Evolutionary conservation across 2,329 filamentous ascomycete species (phyloP).

Genomic region (Fusarium buxicola): DNA sequence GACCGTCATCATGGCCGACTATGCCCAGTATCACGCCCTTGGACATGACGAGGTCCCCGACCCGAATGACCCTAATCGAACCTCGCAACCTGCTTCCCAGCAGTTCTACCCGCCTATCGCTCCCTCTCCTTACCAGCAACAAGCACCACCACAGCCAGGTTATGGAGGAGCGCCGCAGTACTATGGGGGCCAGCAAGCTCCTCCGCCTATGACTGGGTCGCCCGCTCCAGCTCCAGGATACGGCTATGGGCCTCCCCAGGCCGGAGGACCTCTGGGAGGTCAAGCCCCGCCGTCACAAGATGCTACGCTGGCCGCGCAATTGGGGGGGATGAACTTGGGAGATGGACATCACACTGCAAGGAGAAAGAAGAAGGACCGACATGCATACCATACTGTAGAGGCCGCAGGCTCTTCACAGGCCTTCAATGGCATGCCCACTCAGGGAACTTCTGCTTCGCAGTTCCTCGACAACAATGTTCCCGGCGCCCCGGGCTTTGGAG

Average conservation of each 20-base stretch:
- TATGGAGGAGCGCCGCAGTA: constrained; percentile 57
- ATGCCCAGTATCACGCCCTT: constrained; percentile 66
- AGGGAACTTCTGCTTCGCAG: constrained; percentile 60
- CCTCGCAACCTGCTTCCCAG: constrained; percentile 61
- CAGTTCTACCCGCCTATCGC: constrained; percentile 69
- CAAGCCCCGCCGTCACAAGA: constrained; percentile 55
- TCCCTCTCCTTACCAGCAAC: constrained; percentile 65
- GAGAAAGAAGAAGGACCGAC: constrained; percentile 93
- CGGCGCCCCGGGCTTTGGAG: constrained; percentile 50
- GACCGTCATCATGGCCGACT: constrained; percentile 62
- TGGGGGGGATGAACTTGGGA: constrained; percentile 80
- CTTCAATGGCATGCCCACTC: constrained; percentile 75
- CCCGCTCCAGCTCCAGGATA: constrained; percentile 45
- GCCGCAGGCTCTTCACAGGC: constrained; percentile 74
- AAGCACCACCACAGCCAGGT: constrained; percentile 40
- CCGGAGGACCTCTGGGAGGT: constrained; percentile 41
- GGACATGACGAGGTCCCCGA: constrained; percentile 67
- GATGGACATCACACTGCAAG: constrained; percentile 62
- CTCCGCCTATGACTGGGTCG: constrained; percentile 41
- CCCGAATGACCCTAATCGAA: constrained; percentile 65
- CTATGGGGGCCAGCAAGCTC: constrained; percentile 52
- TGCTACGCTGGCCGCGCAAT: constrained; percentile 73
- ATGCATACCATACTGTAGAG: constrained; percentile 90
- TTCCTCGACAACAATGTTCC: constrained; percentile 53
- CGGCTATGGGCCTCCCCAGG: constrained; percentile 45